A percentile compares a stretch with the other conserved stretches of the same genome.
These are phyloP conservation scores for Byssothecium circinans DNA, from an alignment of 2,329 filamentous ascomycete species.

Conservation along the genomic window DNA sequence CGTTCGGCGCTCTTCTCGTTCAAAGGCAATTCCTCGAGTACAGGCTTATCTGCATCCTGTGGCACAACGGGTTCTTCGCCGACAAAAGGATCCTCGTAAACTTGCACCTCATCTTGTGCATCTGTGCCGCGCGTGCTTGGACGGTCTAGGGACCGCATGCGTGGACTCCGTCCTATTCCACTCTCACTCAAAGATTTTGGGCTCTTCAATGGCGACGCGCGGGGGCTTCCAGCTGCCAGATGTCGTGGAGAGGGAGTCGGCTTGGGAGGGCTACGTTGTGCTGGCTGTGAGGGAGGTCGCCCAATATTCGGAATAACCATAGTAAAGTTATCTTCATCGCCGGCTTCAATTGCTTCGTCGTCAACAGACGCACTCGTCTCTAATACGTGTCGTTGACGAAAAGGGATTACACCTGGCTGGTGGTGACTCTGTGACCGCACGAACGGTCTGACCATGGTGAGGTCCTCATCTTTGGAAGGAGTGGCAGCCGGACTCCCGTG, in stretches of 20 bases:
- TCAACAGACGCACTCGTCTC: slow-evolving; percentile 46
- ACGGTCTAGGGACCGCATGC: slow-evolving; percentile 37
- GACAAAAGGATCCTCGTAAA: slow-evolving; percentile 57
- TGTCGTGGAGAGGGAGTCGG: slow-evolving; percentile 23
- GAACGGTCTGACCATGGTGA: slow-evolving; percentile 52
- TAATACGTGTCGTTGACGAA: slow-evolving; percentile 42
- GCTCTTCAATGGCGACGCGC: slow-evolving; percentile 27
- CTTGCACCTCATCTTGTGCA: slow-evolving; percentile 49
- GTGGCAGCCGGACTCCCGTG: slow-evolving; percentile 37
- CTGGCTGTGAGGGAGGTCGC: slow-evolving; percentile 30
- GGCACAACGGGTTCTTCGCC: slow-evolving; percentile 33
- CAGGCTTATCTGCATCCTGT: slow-evolving; percentile 44
- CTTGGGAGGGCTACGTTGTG: slow-evolving; percentile 39
- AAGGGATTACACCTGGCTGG: slow-evolving; percentile 32
- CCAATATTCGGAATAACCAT: slow-evolving; percentile 52
- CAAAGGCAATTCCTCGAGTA: slow-evolving; percentile 55
- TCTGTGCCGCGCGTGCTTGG: slow-evolving; percentile 35
- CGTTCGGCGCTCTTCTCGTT: slow-evolving; percentile 50
- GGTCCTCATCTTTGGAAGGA: slow-evolving; percentile 48
- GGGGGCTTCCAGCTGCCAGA: slow-evolving; percentile 32
- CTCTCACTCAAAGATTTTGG: slow-evolving; percentile 33
- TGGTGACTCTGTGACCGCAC: slow-evolving; percentile 38
- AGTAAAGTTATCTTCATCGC: slow-evolving; percentile 54
- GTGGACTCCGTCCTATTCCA: slow-evolving; percentile 33
- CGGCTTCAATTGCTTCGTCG: slow-evolving; percentile 38